phyloP scores from a whole-genome alignment of 2,329 filamentous ascomycete species.

The Aspergillus viridinutans region DNA sequence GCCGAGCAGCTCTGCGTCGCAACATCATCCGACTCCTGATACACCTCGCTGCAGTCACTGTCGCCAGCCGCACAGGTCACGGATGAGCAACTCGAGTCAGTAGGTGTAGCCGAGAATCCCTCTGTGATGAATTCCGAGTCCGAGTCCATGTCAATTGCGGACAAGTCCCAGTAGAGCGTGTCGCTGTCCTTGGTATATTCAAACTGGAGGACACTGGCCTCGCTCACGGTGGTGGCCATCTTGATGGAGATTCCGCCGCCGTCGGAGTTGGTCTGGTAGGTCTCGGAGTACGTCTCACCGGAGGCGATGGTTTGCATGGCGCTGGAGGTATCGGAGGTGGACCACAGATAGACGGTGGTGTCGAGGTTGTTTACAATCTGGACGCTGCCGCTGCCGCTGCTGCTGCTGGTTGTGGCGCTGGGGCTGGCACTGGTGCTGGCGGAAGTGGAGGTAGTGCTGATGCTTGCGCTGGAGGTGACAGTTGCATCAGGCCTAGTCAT shows the following conservation, averaged over 20 bases:
- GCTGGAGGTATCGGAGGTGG: conserved; percentile 15
- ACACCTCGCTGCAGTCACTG: conserved; percentile 20
- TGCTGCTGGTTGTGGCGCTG: neutral
- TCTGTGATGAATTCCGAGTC: conserved; percentile 16
- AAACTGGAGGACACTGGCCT: conserved; percentile 27
- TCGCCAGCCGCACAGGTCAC: conserved; percentile 24
- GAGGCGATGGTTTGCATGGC: conserved; percentile 20
- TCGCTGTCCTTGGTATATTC: conserved; percentile 27
- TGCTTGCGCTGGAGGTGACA: too few species aligned
- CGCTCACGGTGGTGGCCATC: conserved; percentile 18
- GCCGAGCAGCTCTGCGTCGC: too few species aligned
- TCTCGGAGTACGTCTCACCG: conserved; percentile 19
- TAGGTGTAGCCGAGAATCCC: conserved; percentile 25
- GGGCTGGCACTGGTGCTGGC: too few species aligned
- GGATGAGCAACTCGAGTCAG: conserved; percentile 18
- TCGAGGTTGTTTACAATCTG: conserved; percentile 25
- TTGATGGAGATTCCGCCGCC: conserved; percentile 33
- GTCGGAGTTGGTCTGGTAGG: conserved; percentile 26
- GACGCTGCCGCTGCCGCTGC: conserved; percentile 17
- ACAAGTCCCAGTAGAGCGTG: conserved; percentile 29
- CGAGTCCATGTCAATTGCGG: conserved; percentile 24
- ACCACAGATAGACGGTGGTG: conserved; percentile 25
- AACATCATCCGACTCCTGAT: conserved; percentile 25
- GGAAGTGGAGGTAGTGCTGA: too few species aligned
- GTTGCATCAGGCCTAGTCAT: too few species aligned